Conservation (phyloP, 257 asterid genomes). For the Avicennia marina region DNA sequence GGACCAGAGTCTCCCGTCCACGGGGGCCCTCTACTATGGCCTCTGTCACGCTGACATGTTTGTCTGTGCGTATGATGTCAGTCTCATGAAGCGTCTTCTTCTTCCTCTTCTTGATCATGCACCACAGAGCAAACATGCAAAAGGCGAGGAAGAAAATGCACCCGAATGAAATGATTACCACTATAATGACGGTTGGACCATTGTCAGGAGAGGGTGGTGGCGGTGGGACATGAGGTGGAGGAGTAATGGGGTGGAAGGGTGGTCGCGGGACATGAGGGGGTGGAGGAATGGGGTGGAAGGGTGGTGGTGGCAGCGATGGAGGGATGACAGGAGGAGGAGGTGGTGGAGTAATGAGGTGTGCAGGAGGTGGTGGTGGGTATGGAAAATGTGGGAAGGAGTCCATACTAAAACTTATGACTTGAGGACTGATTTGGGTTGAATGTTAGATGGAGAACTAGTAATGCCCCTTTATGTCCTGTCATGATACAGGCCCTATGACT, state of each 20-base stretch:
- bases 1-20: slow-evolving; percentile 28
- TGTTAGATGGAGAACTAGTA: slow-evolving; percentile 20
- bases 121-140: slow-evolving; percentile 37
- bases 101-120: slow-evolving; percentile 37
- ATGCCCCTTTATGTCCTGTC: slow-evolving; percentile 10
- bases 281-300: slow-evolving; percentile 10
- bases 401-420: slow-evolving; percentile 17
- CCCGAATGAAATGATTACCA: slow-evolving; percentile 33
- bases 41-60: slow-evolving; percentile 36
- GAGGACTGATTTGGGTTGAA: slow-evolving; percentile 18
- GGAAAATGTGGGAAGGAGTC: slow-evolving; percentile 18
- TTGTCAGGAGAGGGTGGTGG: slow-evolving; percentile 26
- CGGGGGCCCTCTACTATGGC: slow-evolving; percentile 34
- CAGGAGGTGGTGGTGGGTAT: not conserved
- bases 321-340: slow-evolving; percentile 2
- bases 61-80: slow-evolving; percentile 27
- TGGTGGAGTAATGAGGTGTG: not conserved
- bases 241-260: slow-evolving; percentile 13
- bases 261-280: not conserved
- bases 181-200: slow-evolving; percentile 28
- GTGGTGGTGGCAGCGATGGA: not conserved
- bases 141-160: slow-evolving; percentile 31
- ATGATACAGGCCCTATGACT: slow-evolving; percentile 22
- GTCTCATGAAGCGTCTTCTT: slow-evolving; percentile 29
- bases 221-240: slow-evolving; percentile 14